Base-by-base conservation (phyloP, 2,329 filamentous ascomycete species). In the Neopestalotiopsis sp. region DNA sequence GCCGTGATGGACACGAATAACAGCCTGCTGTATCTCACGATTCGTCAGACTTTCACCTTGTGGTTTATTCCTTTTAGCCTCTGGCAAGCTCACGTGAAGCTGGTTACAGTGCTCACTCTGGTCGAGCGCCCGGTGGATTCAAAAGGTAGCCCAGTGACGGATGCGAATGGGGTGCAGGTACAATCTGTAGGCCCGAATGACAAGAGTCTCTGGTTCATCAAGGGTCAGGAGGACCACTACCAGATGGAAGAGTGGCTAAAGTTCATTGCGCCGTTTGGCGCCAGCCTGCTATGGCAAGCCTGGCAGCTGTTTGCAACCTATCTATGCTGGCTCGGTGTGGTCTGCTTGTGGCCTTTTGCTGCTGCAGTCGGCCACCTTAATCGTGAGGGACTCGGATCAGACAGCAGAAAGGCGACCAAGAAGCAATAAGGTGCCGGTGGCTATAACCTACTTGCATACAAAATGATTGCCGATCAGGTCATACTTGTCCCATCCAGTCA, bases 171-270 rank as follows among this genome's bases (percentile, higher is more conserved):
- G 10, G 6, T 30, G n/a, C 10, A 7, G 10, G 20, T 58, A 1
- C 10, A 61, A 2, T 30, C 20, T 58, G 75, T 70, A 42, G 75
- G 80, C 13, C 76, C 79, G 32, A 78, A 73, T 32, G 72, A 66
- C 66, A 53, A 61, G 6, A 80, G 75, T 28, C 86, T 85, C 69
- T 96, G 94, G 81, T 92, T 91, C 77, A 95, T 97, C 71, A 79
- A 84, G 6, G 87, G 85, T 20, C 94, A 97, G 77, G 90, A 97
- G 72, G 94, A 97, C 76, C 81, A 95, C 7, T 97, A 97, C 76
- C 93, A 95, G 75, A 85, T 89, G 0, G 91, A 90, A 63, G 91
- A 97, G 73, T 91, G 91, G 71, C 82, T 95, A 70, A 91, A 91
- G 74, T 96, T 97, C 76, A 74, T 95, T 20, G 75, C 87, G 17